These are phyloP conservation scores for Pichia sp. DNA, from an alignment of 1,139 yeast genomes.

Conservation along the genomic window DNA sequence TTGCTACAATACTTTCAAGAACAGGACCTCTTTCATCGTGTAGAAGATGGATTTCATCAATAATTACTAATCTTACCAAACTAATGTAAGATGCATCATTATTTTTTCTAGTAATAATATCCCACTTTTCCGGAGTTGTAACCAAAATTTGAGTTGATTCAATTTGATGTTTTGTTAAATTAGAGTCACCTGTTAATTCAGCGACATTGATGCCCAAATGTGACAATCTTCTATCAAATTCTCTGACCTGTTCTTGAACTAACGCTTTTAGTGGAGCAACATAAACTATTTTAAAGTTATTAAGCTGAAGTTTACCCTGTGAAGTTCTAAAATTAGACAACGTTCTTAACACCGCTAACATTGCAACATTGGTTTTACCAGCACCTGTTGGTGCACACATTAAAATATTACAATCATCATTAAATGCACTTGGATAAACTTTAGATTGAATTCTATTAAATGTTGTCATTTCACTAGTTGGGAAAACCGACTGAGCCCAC, in stretches of 20 bases:
- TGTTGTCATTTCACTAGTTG: conserved; percentile 53
- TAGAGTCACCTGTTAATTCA: conserved; percentile 89
- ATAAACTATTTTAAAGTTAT: conserved; percentile 72
- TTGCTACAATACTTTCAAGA: conserved; percentile 75
- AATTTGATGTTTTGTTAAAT: conserved; percentile 70
- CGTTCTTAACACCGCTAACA: conserved; percentile 64
- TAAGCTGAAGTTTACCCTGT: conserved; percentile 45
- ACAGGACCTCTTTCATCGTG: conserved; percentile 98
- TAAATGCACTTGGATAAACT: conserved; percentile 72
- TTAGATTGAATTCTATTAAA: conserved; percentile 81
- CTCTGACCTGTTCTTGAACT: conserved; percentile 92
- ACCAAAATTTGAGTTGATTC: conserved; percentile 75
- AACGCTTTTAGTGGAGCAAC: conserved; percentile 93
- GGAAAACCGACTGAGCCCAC: conserved; percentile 80
- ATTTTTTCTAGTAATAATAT: conserved; percentile 80
- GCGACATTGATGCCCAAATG: conserved; percentile 67
- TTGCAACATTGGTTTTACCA: conserved; percentile 94
- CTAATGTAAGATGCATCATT: conserved; percentile 57
- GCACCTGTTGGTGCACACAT: conserved; percentile 99
- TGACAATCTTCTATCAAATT: conserved; percentile 64
- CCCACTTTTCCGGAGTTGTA: conserved; percentile 85
- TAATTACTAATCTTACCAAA: conserved; percentile 65
- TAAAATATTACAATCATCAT: conserved; percentile 61
- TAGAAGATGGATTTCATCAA: conserved; percentile 88
- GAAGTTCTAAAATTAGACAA: conserved; percentile 48